These are phyloP conservation scores for Climacium dendroides DNA, from an alignment of 225 moss, liverwort and hornwort species.

Conservation along the genomic window DNA sequence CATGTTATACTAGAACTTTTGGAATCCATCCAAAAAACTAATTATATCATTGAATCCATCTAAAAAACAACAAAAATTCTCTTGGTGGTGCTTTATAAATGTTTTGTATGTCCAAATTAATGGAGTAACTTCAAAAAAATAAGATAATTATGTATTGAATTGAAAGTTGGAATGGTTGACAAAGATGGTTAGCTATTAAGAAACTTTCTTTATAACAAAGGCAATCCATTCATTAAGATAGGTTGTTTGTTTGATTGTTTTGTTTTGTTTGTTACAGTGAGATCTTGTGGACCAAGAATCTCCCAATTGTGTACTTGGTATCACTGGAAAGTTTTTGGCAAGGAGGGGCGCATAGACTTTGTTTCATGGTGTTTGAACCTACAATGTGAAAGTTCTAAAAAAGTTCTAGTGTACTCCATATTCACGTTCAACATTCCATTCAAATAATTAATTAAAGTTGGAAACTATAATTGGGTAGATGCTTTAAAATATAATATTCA, in stretches of 20 bases:
- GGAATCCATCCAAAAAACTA: background rate
- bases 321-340: too few species aligned
- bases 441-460: background rate
- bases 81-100: background rate
- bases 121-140: background rate
- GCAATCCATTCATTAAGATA: too few species aligned
- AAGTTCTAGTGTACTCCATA: rapidly evolving
- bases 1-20: background rate
- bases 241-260: too few species aligned
- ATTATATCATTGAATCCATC: background rate
- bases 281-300: too few species aligned
- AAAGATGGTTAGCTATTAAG: background rate
- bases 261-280: too few species aligned
- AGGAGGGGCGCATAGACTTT: too few species aligned
- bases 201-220: background rate
- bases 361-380: too few species aligned
- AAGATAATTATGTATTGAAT: background rate
- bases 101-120: background rate
- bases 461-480: background rate
- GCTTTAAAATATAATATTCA: rapidly evolving
- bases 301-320: too few species aligned
- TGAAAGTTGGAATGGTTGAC: background rate
- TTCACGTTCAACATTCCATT: background rate
- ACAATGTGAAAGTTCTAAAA: too few species aligned
- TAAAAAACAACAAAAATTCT: background rate